phyloP scores from a whole-genome alignment of 2,329 filamentous ascomycete species.

The Sclerotinia sclerotiorum region DNA sequence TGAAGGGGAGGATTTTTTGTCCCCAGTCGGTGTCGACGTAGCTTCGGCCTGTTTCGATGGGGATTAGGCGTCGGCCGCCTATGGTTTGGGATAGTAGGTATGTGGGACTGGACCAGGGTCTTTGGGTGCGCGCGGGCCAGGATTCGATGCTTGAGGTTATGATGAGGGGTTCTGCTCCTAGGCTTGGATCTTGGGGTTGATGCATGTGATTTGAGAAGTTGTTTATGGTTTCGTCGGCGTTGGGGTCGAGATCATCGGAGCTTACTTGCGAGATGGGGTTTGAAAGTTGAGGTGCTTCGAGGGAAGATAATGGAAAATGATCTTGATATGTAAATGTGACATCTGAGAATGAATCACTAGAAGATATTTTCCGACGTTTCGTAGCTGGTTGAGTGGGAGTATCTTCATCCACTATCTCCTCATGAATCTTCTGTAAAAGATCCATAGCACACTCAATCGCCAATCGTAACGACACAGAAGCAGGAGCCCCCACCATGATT shows the following conservation, averaged over 20 bases:
- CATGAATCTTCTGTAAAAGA: slow-evolving; percentile 59
- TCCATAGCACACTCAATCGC: slow-evolving; percentile 59
- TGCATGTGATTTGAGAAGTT: slow-evolving; percentile 63
- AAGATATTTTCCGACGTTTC: slow-evolving; percentile 32
- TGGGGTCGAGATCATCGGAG: not conserved
- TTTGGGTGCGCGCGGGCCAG: slow-evolving; percentile 74
- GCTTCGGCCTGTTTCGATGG: slow-evolving; percentile 80
- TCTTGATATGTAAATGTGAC: not conserved
- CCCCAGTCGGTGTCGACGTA: slow-evolving; percentile 87
- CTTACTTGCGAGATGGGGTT: slow-evolving; percentile 44
- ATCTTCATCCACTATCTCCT: not conserved
- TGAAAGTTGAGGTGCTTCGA: slow-evolving; percentile 47
- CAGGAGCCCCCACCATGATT: slow-evolving; percentile 37
- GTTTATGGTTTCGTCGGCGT: slow-evolving; percentile 52
- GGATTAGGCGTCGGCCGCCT: slow-evolving; percentile 74
- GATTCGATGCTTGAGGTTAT: slow-evolving; percentile 63
- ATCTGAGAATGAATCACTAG: not conserved
- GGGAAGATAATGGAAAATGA: slow-evolving; percentile 28
- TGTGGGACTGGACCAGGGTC: slow-evolving; percentile 68
- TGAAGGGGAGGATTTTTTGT: slow-evolving; percentile 76
- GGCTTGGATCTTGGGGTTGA: slow-evolving; percentile 41
- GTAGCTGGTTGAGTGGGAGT: not conserved
- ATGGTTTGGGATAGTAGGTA: slow-evolving; percentile 78
- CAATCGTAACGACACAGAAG: slow-evolving; percentile 11
- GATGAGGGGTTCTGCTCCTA: slow-evolving; percentile 61